Conservation (phyloP, 371 early-diverging fungal species). For the Actinomucor elegans region DNA sequence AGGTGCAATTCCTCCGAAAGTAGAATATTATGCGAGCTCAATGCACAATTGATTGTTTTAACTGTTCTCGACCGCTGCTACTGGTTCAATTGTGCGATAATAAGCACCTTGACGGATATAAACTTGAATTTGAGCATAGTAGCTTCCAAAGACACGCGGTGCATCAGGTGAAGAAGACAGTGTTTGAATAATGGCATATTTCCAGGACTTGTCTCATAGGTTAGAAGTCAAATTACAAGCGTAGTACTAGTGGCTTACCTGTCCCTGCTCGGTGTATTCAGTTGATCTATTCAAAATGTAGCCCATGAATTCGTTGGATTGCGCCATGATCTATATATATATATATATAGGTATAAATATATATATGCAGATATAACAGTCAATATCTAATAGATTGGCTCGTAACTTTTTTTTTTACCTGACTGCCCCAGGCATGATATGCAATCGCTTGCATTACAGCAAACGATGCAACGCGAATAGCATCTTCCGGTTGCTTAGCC, state of each 20-base stretch:
- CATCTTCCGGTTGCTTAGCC: slow-evolving; percentile 42
- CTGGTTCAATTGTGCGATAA: slow-evolving; percentile 27
- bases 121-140: slow-evolving; percentile 26
- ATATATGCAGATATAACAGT: too few species aligned
- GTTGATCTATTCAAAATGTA: slow-evolving; percentile 49
- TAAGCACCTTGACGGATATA: slow-evolving; percentile 49
- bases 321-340: slow-evolving; percentile 29
- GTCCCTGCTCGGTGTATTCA: slow-evolving; percentile 36
- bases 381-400: too few species aligned
- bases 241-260: too few species aligned
- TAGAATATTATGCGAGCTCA: too few species aligned
- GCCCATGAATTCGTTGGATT: slow-evolving; percentile 36
- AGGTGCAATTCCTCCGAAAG: slow-evolving; percentile 8
- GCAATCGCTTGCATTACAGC: slow-evolving; percentile 43
- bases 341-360: too few species aligned
- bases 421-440: slow-evolving; percentile 39
- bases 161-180: slow-evolving; percentile 25
- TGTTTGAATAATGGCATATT: slow-evolving; percentile 42
- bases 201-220: slow-evolving; percentile 51
- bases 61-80: slow-evolving; percentile 41
- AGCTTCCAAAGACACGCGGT: slow-evolving; percentile 15
- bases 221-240: too few species aligned
- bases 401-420: slow-evolving; percentile 25
- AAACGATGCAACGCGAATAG: slow-evolving; percentile 40
- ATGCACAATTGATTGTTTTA: too few species aligned